A percentile compares a stretch with the other conserved stretches of the same genome.
phyloP scores from a whole-genome alignment of 257 asterid genomes.

The Scutellaria barbata region DNA sequence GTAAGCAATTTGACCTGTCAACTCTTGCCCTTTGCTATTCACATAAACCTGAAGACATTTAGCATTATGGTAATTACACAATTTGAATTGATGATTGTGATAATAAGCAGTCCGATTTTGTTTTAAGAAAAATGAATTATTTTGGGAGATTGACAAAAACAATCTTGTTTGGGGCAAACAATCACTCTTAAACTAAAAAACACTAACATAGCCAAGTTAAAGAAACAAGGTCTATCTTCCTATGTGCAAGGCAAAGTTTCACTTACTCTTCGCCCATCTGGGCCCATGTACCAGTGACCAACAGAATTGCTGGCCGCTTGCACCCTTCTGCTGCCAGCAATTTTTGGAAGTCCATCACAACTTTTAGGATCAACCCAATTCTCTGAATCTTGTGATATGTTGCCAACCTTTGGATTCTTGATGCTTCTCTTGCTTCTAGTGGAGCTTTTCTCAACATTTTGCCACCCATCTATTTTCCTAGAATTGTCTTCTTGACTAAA shows the following conservation, averaged over 20 bases:
- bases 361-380: conserved; percentile 77
- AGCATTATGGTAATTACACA: conserved; percentile 10
- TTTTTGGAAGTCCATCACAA: conserved; percentile 53
- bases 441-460: conserved; percentile 44
- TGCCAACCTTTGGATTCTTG: conserved; percentile 43
- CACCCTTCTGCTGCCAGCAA: conserved; percentile 82
- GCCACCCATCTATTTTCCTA: conserved; percentile 38
- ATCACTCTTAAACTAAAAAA: background rate
- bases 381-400: conserved; percentile 50
- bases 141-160: background rate
- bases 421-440: conserved; percentile 51
- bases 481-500: conserved; percentile 54
- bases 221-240: conserved; percentile 5
- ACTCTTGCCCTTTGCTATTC: conserved; percentile 70
- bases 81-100: background rate
- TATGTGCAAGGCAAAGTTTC: conserved; percentile 18
- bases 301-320: conserved; percentile 67
- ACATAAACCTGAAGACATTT: conserved; percentile 73
- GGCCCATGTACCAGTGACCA: conserved; percentile 78
- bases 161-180: background rate
- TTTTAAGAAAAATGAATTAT: background rate
- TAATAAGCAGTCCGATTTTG: background rate
- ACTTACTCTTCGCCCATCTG: conserved; percentile 77
- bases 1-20: conserved; percentile 79
- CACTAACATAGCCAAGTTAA: conserved; percentile 3